A percentile compares a stretch with the other conserved stretches of the same genome.
phyloP scores from a whole-genome alignment of 2,329 filamentous ascomycete genomes.

The Chaetomiaceae sp. region DNA sequence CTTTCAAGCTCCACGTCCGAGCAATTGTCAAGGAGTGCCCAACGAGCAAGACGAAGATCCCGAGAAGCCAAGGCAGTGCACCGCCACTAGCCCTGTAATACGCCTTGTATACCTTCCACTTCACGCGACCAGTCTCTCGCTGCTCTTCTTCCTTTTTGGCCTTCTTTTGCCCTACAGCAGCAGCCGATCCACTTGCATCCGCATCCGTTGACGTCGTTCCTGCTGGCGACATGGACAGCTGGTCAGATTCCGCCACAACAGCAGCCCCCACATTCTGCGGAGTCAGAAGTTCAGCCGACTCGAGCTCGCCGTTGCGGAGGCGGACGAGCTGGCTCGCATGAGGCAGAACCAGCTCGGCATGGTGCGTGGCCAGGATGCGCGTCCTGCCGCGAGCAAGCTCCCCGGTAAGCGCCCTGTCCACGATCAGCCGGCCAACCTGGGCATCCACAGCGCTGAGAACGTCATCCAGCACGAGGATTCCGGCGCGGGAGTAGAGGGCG shows the following conservation, averaged over 20 bases:
- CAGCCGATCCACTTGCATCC: neutral
- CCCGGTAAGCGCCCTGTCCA: constrained; percentile 43
- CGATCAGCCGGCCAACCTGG: constrained; percentile 42
- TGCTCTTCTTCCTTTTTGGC: constrained; percentile 24
- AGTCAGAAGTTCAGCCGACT: constrained; percentile 20
- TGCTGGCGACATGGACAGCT: neutral
- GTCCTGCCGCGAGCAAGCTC: constrained; percentile 49
- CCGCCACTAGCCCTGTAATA: constrained; percentile 30
- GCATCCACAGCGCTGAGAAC: constrained; percentile 45
- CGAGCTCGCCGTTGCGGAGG: constrained; percentile 26
- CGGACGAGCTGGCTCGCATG: constrained; percentile 28
- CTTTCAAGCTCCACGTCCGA: constrained; percentile 31
- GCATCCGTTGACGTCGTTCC: neutral
- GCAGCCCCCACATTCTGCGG: neutral
- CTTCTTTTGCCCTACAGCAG: neutral
- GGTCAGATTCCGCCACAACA: neutral
- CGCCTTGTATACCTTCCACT: constrained; percentile 30
- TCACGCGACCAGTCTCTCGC: constrained; percentile 30
- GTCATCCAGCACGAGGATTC: constrained; percentile 43
- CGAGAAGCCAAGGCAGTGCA: constrained; percentile 24
- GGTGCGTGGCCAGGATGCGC: constrained; percentile 58
- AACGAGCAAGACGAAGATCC: constrained; percentile 23
- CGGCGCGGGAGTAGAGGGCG: constrained; percentile 39
- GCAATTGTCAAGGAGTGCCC: constrained; percentile 24
- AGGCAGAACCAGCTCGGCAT: constrained; percentile 29